These are phyloP conservation scores for Coemansia sp. DNA, from an alignment of 192 early-diverging fungal genomes.

Conservation along the genomic window DNA sequence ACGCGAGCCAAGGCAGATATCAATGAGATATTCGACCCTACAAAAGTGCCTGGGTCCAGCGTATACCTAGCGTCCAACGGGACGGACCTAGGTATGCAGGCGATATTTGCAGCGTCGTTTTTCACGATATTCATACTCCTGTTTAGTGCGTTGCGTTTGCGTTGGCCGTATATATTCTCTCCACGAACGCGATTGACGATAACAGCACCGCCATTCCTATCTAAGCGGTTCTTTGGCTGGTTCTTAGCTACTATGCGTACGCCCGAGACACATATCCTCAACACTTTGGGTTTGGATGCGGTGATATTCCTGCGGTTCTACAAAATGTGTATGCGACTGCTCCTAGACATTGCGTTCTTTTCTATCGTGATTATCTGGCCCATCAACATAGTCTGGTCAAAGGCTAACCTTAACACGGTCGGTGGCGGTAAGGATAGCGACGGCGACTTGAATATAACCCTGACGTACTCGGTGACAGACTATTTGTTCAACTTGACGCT, in stretches of 20 bases:
- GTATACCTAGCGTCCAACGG: slow-evolving; percentile 50
- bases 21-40: slow-evolving; percentile 43
- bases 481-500: slow-evolving; percentile 54
- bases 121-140: slow-evolving; percentile 32
- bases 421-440: neutral
- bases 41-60: slow-evolving; percentile 49
- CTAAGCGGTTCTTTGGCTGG: slow-evolving; percentile 51
- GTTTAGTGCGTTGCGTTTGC: slow-evolving; percentile 40
- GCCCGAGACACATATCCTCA: slow-evolving; percentile 53
- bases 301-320: slow-evolving; percentile 56
- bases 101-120: slow-evolving; percentile 44
- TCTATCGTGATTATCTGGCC: slow-evolving; percentile 48
- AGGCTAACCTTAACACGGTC: slow-evolving; percentile 30
- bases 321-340: slow-evolving; percentile 50
- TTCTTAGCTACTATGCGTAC: slow-evolving; percentile 46
- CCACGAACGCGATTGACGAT: slow-evolving; percentile 50
- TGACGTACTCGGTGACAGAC: slow-evolving; percentile 41
- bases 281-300: slow-evolving; percentile 52
- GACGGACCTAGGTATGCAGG: slow-evolving; percentile 50
- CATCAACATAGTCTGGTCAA: slow-evolving; percentile 50
- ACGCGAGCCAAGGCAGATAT: slow-evolving; percentile 23
- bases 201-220: slow-evolving; percentile 43
- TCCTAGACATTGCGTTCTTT: slow-evolving; percentile 43
- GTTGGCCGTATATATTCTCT: slow-evolving; percentile 53
- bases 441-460: slow-evolving; percentile 11